Conservation (phyloP, 2,329 filamentous ascomycete species). For the Ascochyta clinopodiicola region DNA sequence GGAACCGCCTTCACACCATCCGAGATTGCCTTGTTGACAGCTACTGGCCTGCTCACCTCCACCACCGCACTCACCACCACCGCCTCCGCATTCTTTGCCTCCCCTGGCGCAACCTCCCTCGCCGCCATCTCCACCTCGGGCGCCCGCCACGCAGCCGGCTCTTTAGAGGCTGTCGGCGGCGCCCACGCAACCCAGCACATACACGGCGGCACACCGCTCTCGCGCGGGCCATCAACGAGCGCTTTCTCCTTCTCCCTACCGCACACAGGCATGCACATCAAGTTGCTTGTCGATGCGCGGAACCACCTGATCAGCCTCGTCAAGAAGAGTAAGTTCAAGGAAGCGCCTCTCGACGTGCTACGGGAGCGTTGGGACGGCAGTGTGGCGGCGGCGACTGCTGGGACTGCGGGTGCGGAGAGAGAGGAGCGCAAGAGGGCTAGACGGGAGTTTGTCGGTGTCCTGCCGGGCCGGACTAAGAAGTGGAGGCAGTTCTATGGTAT, state of each 20-base stretch:
- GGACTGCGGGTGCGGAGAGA: slow-evolving; percentile 53
- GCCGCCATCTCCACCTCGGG: slow-evolving; percentile 67
- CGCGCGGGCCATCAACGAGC: slow-evolving; percentile 23
- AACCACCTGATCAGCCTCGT: slow-evolving; percentile 68
- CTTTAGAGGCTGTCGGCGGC: slow-evolving; percentile 72
- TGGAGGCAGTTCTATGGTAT: slow-evolving; percentile 76
- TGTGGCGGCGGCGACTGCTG: slow-evolving; percentile 51
- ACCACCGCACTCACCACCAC: slow-evolving; percentile 47
- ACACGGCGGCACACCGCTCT: slow-evolving; percentile 65
- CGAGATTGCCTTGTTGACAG: slow-evolving; percentile 66
- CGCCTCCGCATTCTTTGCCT: slow-evolving; percentile 49
- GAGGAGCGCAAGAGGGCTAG: slow-evolving; percentile 59
- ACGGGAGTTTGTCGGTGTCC: slow-evolving; percentile 63
- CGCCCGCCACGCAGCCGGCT: slow-evolving; percentile 71
- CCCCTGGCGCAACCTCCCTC: slow-evolving; percentile 53
- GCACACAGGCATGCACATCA: slow-evolving; percentile 70
- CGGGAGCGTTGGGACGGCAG: slow-evolving; percentile 76
- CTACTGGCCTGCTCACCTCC: slow-evolving; percentile 70
- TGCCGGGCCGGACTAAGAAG: slow-evolving; percentile 68
- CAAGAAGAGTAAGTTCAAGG: slow-evolving; percentile 64
- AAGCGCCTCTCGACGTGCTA: slow-evolving; percentile 67
- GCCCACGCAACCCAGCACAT: slow-evolving; percentile 68
- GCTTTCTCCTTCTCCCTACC: slow-evolving; percentile 67
- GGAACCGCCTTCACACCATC: slow-evolving; percentile 50
- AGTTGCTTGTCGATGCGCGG: slow-evolving; percentile 67